Evolutionary conservation across 2,329 filamentous ascomycete genomes (phyloP), one percentile per base, ranked within the genome.

Genomic region (Colletotrichum euphorbiae): DNA sequence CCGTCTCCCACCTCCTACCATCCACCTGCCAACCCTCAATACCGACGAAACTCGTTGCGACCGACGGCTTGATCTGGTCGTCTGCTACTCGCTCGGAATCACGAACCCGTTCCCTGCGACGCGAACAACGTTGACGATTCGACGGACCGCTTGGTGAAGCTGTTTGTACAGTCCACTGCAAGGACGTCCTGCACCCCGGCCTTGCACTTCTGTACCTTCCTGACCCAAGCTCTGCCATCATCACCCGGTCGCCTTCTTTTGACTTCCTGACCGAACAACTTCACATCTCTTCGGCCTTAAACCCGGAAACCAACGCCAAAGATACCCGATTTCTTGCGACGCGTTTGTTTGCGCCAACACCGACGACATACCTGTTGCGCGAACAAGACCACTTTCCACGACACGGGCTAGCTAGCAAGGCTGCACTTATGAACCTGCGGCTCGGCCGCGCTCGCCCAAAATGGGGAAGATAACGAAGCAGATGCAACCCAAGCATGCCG

Each of bases 391-490:
- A 36, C 40, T 11, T 21, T 46, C 17, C n/a, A 19, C 65, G 28
- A 33, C 48, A 50, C 59, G 24, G 62, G 65, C 55, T 69, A 69
- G 59, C 60, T 68, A 69, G 69, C 62, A 54, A 70, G 67, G 67
- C 69, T 69, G 66, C 66, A 60, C 77, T 75, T 75, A 74, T 75
- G 60, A 71, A 74, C 76, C 76, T 75, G 87, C 87, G 87, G 87
- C 86, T 80, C 79, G 81, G 86, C 88, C 87, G 87, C 87, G 78
- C 78, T 78, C 76, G 77, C 76, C 77, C 84, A 89, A 73, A 75
- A 91, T 91, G 89, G 89, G 87, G 76, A 90, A 88, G 81, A 91
- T 91, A 75, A 88, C 85, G 67, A 91, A 91, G 82, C 81, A 83
- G 72, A 88, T 90, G 81, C 88, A 90, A 80, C 77, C 84, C 69